Conservation (phyloP, 768 basidiomycete genomes). For the Psilocybe sp. region DNA sequence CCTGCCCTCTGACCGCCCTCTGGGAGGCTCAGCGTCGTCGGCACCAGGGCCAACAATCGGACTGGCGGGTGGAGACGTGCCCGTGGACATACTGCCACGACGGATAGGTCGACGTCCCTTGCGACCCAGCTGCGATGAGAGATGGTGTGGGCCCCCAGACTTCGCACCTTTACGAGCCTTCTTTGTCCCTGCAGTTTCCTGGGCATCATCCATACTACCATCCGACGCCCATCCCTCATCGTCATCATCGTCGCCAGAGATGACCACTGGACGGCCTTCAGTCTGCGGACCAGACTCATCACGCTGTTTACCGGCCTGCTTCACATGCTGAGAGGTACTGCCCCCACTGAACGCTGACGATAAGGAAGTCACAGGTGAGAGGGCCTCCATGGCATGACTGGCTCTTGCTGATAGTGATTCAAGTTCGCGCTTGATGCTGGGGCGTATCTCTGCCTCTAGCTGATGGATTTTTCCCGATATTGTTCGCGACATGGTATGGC, state of each 20-base stretch:
- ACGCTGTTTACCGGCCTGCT: slow-evolving; percentile 6
- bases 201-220: slow-evolving; percentile 8
- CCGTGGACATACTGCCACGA: no score
- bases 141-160: not conserved
- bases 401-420: no score
- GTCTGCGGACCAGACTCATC: slow-evolving; percentile 4
- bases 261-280: slow-evolving; percentile 2
- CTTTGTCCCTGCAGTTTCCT: not conserved
- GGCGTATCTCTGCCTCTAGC: slow-evolving; percentile 11
- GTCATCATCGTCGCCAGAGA: slow-evolving; percentile 35
- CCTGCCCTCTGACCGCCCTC: no score
- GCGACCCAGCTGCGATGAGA: no score
- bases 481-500: slow-evolving; percentile 10
- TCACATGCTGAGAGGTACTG: not conserved
- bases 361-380: no score
- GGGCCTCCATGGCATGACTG: slow-evolving; percentile 7
- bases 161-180: slow-evolving; percentile 3
- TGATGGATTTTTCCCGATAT: slow-evolving; percentile 19
- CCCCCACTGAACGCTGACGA: no score
- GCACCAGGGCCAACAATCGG: no score
- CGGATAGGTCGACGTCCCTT: no score
- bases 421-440: no score
- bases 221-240: slow-evolving; percentile 72
- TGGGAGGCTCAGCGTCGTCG: no score
- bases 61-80: no score